Evolutionary conservation across 2,329 filamentous ascomycete genomes (phyloP), one percentile per base, ranked within the genome.

Genomic region (Alternaria hordeiaustralica): DNA sequence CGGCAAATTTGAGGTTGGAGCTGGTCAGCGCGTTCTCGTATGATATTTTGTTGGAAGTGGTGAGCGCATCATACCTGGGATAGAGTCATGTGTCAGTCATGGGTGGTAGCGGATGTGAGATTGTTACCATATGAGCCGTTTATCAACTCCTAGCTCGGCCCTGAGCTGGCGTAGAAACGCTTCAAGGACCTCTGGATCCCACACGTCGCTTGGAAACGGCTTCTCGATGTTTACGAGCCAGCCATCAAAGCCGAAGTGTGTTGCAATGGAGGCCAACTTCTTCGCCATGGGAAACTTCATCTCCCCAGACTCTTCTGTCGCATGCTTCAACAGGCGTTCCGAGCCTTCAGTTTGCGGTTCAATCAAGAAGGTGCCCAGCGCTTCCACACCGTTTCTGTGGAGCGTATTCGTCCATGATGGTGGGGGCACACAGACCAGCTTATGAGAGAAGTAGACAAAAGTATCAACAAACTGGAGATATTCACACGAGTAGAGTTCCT

Each of bases 381-480:
- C 73, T 47, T 77, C 77, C 6, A 84, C 80, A 7, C 83, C 83
- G 62, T 83, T 84, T 5, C 82, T 78, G 69, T 84, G 83, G n/a
- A 83, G 77, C 6, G 78, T 70, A 55, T 84, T 84, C 23, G 78
- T 82, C 82, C 82, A 84, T 12, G 80, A 73, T 6, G 82, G 79
- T 9, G 83, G 82, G 3, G 83, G 83, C 13, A 82, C 71, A 33
- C 81, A 81, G 10, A 82, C 80, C 5, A 84, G 75, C 61, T 83
- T 83, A 66, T 84, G 82, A 2, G 82, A 83, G 61, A 85, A 84
- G 67, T 84, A 85, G n/a, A 83, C 72, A 64, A 84, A 84, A 1
- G 73, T 75, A 44, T 82, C 78, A 15, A 84, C 75, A 60, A 75
- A 79, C 66, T 84, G 81, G 41, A 84, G 75, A 60, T 84, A 81